These are phyloP conservation scores for Phytopythium sindhum DNA, from an alignment of 352 stramenopile species.

Conservation along the genomic window DNA sequence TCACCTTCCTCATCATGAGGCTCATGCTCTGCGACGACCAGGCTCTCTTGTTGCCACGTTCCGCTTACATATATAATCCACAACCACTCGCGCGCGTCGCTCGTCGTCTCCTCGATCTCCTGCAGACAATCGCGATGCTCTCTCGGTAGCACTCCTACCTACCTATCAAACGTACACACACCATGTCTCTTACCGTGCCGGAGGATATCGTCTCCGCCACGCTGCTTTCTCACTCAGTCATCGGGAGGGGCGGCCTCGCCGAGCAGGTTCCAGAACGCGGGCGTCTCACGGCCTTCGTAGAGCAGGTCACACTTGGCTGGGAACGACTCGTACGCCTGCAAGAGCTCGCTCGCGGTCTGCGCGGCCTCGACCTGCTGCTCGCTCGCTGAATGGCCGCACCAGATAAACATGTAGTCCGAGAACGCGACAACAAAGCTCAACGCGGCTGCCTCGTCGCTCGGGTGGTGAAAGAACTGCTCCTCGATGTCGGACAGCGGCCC, in stretches of 20 bases:
- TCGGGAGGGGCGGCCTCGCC: constrained; percentile 32
- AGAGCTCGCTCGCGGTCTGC: constrained; percentile 51
- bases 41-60: neutral
- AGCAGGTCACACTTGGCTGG: constrained; percentile 72
- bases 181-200: neutral
- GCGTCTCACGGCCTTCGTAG: constrained; percentile 60
- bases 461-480: constrained; percentile 53
- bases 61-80: neutral
- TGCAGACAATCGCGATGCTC: neutral
- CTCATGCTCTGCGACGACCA: too few species aligned
- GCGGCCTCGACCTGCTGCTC: constrained; percentile 53
- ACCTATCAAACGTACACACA: constrained; percentile 1
- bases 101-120: neutral
- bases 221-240: constrained; percentile 5
- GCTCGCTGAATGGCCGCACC: constrained; percentile 61
- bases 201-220: neutral
- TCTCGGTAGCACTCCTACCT: neutral
- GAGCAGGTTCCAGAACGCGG: constrained; percentile 70
- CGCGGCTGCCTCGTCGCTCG: constrained; percentile 47
- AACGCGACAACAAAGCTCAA: constrained; percentile 70
- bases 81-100: neutral
- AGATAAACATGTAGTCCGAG: constrained; percentile 78
- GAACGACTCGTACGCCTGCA: constrained; percentile 77
- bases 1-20: too few species aligned
- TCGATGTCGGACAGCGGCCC: constrained; percentile 46